Evolutionary conservation across 257 asterid species (phyloP).

Genomic region (Solanum bukasovii): DNA sequence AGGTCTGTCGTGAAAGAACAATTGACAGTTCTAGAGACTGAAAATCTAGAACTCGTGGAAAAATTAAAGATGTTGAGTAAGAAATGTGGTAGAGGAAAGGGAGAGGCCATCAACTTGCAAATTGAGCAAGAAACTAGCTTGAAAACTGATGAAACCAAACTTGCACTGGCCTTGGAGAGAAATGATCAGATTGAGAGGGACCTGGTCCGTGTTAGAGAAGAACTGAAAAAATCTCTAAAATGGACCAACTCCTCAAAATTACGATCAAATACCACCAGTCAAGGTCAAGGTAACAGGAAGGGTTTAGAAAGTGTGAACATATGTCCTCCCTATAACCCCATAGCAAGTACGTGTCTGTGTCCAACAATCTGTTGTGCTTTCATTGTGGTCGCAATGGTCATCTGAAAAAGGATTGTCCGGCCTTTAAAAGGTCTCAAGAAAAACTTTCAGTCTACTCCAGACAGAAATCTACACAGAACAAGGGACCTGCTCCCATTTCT

Average conservation of each 20-base stretch:
- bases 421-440: not conserved
- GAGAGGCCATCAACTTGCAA: not conserved
- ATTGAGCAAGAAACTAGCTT: too few relatives aligned
- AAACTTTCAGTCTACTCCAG: not conserved
- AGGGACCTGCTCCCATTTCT: not conserved
- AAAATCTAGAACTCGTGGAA: not conserved
- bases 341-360: not conserved
- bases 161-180: not conserved
- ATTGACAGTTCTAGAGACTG: not conserved
- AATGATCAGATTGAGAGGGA: not conserved
- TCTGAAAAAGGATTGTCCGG: not conserved
- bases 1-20: not conserved
- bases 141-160: not conserved
- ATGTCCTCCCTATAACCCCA: not conserved
- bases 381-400: not conserved
- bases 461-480: not conserved
- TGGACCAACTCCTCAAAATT: not conserved
- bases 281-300: too few relatives aligned
- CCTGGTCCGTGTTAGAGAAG: too few relatives aligned
- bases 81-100: not conserved
- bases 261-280: not conserved
- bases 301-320: not conserved
- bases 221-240: not conserved
- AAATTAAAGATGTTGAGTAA: not conserved
- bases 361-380: not conserved